These are phyloP conservation scores for Pichia nanzhaoensis DNA, from an alignment of 805 yeast genomes.

Conservation along the genomic window DNA sequence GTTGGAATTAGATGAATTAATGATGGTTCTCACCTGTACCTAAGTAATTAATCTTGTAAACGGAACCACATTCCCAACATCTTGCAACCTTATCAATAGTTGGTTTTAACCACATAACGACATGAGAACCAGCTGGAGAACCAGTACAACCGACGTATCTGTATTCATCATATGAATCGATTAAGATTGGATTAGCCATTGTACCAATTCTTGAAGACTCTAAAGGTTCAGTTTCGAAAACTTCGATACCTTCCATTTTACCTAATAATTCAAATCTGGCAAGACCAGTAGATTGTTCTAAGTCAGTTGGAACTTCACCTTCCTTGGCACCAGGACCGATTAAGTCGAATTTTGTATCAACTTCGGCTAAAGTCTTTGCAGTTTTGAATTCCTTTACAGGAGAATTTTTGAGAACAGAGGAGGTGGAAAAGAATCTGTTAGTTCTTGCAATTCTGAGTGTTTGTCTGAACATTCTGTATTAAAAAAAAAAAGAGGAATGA, in stretches of 20 bases:
- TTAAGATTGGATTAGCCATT: slow-evolving; percentile 76
- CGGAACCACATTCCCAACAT: slow-evolving; percentile 99
- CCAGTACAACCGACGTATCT: slow-evolving; percentile 98
- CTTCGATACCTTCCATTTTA: slow-evolving; percentile 90
- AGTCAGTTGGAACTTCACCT: slow-evolving; percentile 84
- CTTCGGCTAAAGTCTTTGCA: slow-evolving; percentile 67
- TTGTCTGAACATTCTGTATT: slow-evolving; percentile 29
- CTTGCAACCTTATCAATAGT: slow-evolving; percentile 77
- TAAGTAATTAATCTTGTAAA: slow-evolving; percentile 79
- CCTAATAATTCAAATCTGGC: slow-evolving; percentile 94
- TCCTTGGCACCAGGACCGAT: slow-evolving; percentile 85
- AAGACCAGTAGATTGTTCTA: slow-evolving; percentile 97
- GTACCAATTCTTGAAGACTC: slow-evolving; percentile 88
- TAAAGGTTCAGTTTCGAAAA: slow-evolving; percentile 84
- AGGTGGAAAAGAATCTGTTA: slow-evolving; percentile 31
- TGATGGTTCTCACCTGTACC: slow-evolving; percentile 68
- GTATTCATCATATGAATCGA: slow-evolving; percentile 86
- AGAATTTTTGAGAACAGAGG: slow-evolving; percentile 23
- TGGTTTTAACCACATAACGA: slow-evolving; percentile 87
- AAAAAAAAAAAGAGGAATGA: neutral
- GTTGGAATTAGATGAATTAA: slow-evolving; percentile 23
- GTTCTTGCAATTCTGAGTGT: slow-evolving; percentile 31
- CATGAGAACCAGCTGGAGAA: slow-evolving; percentile 88
- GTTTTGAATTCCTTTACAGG: slow-evolving; percentile 45
- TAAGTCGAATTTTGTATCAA: slow-evolving; percentile 67